Base-by-base conservation (phyloP, 345 rosid genomes). In the Gossypium herbaceum region DNA sequence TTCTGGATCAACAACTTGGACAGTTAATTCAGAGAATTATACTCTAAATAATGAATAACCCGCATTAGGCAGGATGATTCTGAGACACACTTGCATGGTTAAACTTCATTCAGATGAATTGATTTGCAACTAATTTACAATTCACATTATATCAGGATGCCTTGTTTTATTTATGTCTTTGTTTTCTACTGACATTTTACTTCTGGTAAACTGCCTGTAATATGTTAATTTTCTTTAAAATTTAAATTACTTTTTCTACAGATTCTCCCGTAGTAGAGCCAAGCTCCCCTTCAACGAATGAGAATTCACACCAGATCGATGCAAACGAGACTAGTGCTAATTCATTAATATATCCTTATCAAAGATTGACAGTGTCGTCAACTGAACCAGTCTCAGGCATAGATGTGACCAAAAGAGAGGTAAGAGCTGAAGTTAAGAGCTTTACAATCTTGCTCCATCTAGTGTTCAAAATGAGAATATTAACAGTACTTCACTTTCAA, bases 391-490 rank as follows among this genome's bases (percentile, higher is more conserved):
- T 63, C 70, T 66, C 75, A 45, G 85, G 79, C 80, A 88, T 90
- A 77, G 89, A 91, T 55, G 80, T 75, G 50, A 79, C 89, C 60
- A 88, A 79, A 88, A 83, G 97, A 84, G 97, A 91, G 93, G 97
- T 88, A 82, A 22, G 27, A 69, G 12, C 45, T 25, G 50, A 19
- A 25, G 22, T 25, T 48, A 48, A 48, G 12, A 48, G 57, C 72
- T 68, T 48, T 68, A 24, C 9, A 48, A 55, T 25, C 15, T 57
- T 74, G 43, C 17, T 65, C 16, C 17, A 13, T 9, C 34, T 29
- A 29, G 17, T 72, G 39, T 12, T 39, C 68, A 66, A 66, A 19
- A 44, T 68, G 59, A 50, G 8, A 3, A 8, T 48, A 25, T 20
- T 48, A 48, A 8, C 8, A 48, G 17, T 16, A 8, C 34, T 12